Evolutionary conservation across 2,329 filamentous ascomycete species (phyloP), one percentile per base, ranked within the genome.

Genomic region (Colletotrichum kahawae): DNA sequence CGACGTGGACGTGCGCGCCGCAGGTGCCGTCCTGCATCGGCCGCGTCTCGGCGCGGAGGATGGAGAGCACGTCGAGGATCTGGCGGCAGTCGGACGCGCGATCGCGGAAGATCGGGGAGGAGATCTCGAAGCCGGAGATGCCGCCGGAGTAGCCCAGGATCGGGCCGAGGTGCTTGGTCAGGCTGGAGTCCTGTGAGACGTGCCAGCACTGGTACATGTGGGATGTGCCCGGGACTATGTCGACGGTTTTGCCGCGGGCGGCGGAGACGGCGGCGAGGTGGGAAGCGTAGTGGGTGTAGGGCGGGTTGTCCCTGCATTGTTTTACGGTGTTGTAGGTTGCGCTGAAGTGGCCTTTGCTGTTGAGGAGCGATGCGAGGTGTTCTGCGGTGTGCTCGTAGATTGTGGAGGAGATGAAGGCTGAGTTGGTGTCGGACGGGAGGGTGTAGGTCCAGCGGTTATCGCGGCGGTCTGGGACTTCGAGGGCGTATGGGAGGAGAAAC

Each of bases 1-100:
- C 67, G 24, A 75, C 67, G 48, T 76, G 75, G 5, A 76, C 64
- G 36, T 75, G 72, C 5, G 71, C 13, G 7, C 71, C 75, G 13
- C 71, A 71, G n/a, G 29, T 54, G 9, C 12, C 7, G 31, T 65
- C 38, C 1, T 63, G 9, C 62, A 76, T 71, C 14, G 57, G 59
- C 2, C 75, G 67, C 12, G 56, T 21, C 27, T 31, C 38, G 18
- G 29, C 34, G 21, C 75, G 67, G 21, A 76, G 16, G 14, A 60
- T 8, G 13, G n/a, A n/a, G n/a, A 76, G 7, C 3, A 70, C 67
- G 31, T 60, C 16, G 10, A 33, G 21, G 14, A 75, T 29, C 34
- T 36, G 43, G 5, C 33, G 27, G 38, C 56, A 76, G n/a, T 48
- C 38, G 18, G 18, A 48, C 9, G 38, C 38, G 38, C 38, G 38